phyloP scores from a whole-genome alignment of 225 moss, liverwort and hornwort species.

The Polytrichum commune region DNA sequence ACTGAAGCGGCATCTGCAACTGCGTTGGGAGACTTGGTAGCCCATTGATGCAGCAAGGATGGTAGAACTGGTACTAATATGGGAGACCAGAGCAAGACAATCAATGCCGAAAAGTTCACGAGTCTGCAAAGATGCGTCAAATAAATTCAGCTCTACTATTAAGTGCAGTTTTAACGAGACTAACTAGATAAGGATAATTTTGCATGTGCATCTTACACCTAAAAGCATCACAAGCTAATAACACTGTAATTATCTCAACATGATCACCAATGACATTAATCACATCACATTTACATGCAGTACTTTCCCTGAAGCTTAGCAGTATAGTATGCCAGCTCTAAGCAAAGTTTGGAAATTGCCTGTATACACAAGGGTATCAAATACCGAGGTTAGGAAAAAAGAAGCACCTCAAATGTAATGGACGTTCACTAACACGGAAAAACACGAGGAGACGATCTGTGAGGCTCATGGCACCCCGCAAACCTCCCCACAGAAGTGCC shows the following conservation, averaged over 20 bases:
- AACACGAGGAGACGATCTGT: conserved; percentile 82
- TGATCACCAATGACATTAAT: background rate
- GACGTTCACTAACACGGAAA: conserved; percentile 56
- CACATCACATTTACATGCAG: background rate
- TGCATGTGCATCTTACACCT: no score
- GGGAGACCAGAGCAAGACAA: conserved; percentile 83
- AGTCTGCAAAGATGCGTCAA: conserved; percentile 42
- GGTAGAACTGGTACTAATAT: conserved; percentile 88
- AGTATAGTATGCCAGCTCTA: no score
- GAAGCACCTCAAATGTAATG: conserved; percentile 64
- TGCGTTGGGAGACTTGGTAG: conserved; percentile 60
- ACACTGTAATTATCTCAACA: background rate
- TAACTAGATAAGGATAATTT: no score
- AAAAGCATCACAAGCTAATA: conserved; percentile 6
- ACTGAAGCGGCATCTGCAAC: conserved; percentile 86
- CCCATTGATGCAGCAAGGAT: conserved; percentile 79
- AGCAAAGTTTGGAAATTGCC: no score
- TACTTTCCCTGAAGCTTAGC: no score
- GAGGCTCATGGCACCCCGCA: conserved; percentile 96
- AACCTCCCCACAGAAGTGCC: conserved; percentile 91
- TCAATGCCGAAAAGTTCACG: conserved; percentile 71
- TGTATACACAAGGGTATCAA: no score
- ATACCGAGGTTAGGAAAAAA: background rate
- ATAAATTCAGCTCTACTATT: background rate
- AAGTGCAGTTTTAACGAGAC: no score